Base-by-base conservation (phyloP, 176 grass and related monocot species). In the Oryza brachyantha region DNA sequence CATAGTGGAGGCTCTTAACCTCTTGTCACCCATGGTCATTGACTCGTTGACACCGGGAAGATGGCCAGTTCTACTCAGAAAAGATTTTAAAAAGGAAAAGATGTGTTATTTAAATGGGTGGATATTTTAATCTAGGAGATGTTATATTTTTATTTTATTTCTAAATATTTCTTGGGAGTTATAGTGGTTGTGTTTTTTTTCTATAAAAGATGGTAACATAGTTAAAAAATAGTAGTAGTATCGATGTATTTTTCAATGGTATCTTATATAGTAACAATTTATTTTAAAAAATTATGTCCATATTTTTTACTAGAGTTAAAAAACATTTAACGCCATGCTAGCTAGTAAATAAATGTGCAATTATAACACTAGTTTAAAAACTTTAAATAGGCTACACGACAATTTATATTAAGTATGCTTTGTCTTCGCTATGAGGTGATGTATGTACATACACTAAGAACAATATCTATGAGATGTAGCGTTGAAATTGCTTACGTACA, bases 21-120 rank as follows among this genome's bases (percentile, higher is more conserved):
- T 40, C 81, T 69, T 35, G 73, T 50, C 73, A 77, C 21, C 73
- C 73, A 61, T 77, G 37, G 64, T 77, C 72, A 35, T 58, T 7
- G 25, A 22, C 12, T 5, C 35, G 31, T 6, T 39, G 1, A 13
- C 41, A 7, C 3, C 13, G 13, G 45, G 45, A 48, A 48, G 14
- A 17, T 5, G 14, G 45, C 12, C 8, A 6, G 35, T 36, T 38
- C 37, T 38, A 35, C 8, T 36, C 5, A 21, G 35, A 4, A 36
- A 36, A 36, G 5, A n/a, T n/a, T n/a, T n/a, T n/a, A n/a, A 36
- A 36, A 36, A 36, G 35, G 39, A 41, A 41, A n/a, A n/a, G n/a
- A n/a, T 52, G 5, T 52, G 21, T 16, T 50, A 5, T 21, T 2
- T 52, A n/a, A 16, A 24, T 5, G 1, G 38, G 4, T 1, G 38